Evolutionary conservation across 257 asterid species (phyloP).

Genomic region (Lithospermum erythrorhizon): DNA sequence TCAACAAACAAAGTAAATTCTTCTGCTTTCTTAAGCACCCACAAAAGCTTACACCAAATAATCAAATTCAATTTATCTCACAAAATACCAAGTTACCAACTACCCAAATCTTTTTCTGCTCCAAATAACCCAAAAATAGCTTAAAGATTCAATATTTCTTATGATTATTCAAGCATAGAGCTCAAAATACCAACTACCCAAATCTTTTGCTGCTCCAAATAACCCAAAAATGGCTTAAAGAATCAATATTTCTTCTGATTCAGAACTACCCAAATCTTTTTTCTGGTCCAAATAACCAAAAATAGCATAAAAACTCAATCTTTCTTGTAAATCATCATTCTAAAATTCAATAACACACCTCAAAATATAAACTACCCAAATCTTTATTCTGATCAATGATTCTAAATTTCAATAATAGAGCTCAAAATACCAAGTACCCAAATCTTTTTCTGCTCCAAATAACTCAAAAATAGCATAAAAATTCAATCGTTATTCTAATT

Average conservation of each 20-base stretch:
- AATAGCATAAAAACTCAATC: too few relatives aligned
- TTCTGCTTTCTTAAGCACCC: constrained; percentile 1
- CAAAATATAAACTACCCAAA: too few relatives aligned
- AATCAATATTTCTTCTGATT: too few relatives aligned
- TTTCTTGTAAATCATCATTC: too few relatives aligned
- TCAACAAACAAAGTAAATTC: constrained; percentile 5
- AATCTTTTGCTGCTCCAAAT: background rate
- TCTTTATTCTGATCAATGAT: background rate
- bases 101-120: background rate
- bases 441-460: background rate
- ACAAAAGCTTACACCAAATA: too few relatives aligned
- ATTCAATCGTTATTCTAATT: background rate
- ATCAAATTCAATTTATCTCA: too few relatives aligned
- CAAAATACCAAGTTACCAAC: background rate
- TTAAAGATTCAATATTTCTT: too few relatives aligned
- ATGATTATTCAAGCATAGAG: too few relatives aligned
- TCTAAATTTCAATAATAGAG: constrained; percentile 2
- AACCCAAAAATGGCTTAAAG: too few relatives aligned
- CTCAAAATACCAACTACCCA: constrained; percentile 5
- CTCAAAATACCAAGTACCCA: constrained; percentile 2
- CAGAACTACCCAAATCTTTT: constrained; percentile 2
- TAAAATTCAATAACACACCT: too few relatives aligned
- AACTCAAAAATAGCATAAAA: background rate
- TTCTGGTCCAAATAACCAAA: too few relatives aligned
- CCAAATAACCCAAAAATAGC: too few relatives aligned